These are phyloP conservation scores for Plantago coronopus DNA, from an alignment of 305 asterid genomes.

Conservation along the genomic window DNA sequence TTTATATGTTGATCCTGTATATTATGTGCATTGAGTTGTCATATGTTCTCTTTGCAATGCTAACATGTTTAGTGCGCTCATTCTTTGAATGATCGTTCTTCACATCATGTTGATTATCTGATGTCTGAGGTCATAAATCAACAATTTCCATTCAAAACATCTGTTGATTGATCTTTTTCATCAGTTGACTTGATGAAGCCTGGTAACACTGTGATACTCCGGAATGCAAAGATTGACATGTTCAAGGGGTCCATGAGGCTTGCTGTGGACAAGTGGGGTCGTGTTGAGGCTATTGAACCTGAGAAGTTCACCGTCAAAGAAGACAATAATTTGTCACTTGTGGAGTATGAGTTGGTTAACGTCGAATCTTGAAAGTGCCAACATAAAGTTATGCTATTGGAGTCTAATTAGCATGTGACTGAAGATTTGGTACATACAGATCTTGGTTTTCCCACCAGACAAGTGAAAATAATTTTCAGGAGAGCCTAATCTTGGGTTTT, in stretches of 20 bases:
- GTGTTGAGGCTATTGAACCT: conserved; percentile 63
- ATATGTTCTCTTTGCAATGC: background rate
- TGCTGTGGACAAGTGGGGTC: conserved; percentile 91
- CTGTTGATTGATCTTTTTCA: conserved; percentile 22
- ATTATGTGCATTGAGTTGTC: no score
- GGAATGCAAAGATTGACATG: conserved; percentile 82
- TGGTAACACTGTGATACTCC: conserved; percentile 54
- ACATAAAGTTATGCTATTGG: conserved; percentile 23
- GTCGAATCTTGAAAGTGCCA: conserved; percentile 44
- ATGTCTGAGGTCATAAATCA: background rate
- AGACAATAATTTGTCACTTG: conserved; percentile 75
- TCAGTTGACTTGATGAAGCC: conserved; percentile 83
- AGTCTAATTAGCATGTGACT: conserved; percentile 30
- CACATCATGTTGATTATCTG: background rate
- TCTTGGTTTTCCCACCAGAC: conserved; percentile 2
- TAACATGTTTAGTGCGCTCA: background rate
- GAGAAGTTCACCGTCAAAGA: conserved; percentile 63
- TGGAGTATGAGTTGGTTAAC: conserved; percentile 81
- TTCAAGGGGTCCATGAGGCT: conserved; percentile 91
- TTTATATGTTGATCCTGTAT: no score
- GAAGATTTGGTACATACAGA: conserved; percentile 42
- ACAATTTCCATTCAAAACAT: background rate
- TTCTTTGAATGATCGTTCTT: background rate
- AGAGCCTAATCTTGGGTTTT: conserved; percentile 31
- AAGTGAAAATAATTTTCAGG: conserved; percentile 19